Percentiles rank a stretch among this genome's conserved stretches.
Evolutionary conservation across 2,329 filamentous ascomycete species (phyloP).

Genomic region (Sarocladiaceae sp.): DNA sequence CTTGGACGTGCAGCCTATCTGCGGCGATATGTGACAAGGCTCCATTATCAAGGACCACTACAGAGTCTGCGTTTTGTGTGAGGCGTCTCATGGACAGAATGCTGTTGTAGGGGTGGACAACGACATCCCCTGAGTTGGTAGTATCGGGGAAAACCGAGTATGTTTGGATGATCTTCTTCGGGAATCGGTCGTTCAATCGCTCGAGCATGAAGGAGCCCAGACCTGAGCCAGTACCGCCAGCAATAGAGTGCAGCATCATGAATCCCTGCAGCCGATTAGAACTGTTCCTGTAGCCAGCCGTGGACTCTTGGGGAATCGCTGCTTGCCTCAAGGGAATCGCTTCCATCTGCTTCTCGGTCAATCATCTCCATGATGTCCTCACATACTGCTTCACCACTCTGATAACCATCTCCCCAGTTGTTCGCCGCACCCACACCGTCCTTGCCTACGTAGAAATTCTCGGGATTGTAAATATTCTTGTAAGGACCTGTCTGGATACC

Average conservation of each 20-base stretch:
- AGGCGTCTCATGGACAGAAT: conserved; percentile 84
- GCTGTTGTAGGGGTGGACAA: conserved; percentile 98
- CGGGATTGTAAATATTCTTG: conserved; percentile 98
- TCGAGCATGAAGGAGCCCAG: conserved; percentile 92
- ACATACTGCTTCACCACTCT: conserved; percentile 84
- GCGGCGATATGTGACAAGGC: conserved; percentile 91
- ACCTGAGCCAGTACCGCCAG: conserved; percentile 94
- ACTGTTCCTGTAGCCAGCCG: too few relatives aligned
- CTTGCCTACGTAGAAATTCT: conserved; percentile 97
- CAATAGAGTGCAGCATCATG: conserved; percentile 98
- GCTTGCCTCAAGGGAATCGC: conserved; percentile 83
- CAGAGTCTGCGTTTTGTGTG: conserved; percentile 94
- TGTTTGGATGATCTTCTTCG: conserved; percentile 98
- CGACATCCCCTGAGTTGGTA: conserved; percentile 80
- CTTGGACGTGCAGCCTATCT: conserved; percentile 89
- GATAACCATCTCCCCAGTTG: conserved; percentile 97
- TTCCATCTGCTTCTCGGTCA: conserved; percentile 95
- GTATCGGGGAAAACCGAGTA: conserved; percentile 98
- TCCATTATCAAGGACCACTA: conserved; percentile 95
- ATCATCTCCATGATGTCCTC: conserved; percentile 99
- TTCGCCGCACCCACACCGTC: conserved; percentile 92
- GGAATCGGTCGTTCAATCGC: conserved; percentile 92
- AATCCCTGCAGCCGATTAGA: conserved; percentile 61
- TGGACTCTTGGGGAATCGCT: neutral
- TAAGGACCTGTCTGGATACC: conserved; percentile 90